phyloP scores from a whole-genome alignment of 192 early-diverging fungal genomes.

The Backusella circina region DNA sequence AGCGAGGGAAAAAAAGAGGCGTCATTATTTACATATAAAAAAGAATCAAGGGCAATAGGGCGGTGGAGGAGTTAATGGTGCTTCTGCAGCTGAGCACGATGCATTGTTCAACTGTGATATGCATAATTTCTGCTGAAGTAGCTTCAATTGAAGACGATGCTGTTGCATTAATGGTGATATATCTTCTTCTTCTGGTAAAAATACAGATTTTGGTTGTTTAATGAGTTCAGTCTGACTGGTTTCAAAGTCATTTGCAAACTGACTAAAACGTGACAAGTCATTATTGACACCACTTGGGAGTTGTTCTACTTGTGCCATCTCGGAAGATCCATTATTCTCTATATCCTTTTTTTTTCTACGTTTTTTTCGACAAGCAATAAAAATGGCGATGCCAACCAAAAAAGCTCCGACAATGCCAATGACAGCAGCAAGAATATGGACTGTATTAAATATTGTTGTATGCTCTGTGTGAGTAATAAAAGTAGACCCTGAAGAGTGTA shows the following conservation, averaged over 20 bases:
- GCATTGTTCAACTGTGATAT: background rate
- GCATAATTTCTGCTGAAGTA: background rate
- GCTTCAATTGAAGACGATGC: background rate
- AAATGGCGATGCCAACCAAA: background rate
- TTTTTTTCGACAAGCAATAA: constrained; percentile 8
- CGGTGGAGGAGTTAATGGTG: background rate
- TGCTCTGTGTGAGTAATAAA: constrained; percentile 7
- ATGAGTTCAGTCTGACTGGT: background rate
- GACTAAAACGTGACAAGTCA: constrained; percentile 5
- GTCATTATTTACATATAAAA: background rate
- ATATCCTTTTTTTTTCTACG: constrained; percentile 5
- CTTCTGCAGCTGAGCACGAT: background rate
- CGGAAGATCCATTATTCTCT: constrained; percentile 2
- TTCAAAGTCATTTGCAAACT: constrained; percentile 18
- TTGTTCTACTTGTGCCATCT: background rate
- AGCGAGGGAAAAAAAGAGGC: background rate
- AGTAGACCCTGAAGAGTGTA: background rate
- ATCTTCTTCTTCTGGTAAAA: background rate
- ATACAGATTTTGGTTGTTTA: background rate
- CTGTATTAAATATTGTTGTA: background rate
- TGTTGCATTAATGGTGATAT: constrained; percentile 8
- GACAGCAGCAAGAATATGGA: constrained; percentile 16
- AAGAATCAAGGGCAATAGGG: background rate
- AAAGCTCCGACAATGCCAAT: constrained; percentile 3
- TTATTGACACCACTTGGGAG: background rate